phyloP scores from a whole-genome alignment of 1,284 basidiomycete genomes.

The Thecaphora thlaspeos region DNA sequence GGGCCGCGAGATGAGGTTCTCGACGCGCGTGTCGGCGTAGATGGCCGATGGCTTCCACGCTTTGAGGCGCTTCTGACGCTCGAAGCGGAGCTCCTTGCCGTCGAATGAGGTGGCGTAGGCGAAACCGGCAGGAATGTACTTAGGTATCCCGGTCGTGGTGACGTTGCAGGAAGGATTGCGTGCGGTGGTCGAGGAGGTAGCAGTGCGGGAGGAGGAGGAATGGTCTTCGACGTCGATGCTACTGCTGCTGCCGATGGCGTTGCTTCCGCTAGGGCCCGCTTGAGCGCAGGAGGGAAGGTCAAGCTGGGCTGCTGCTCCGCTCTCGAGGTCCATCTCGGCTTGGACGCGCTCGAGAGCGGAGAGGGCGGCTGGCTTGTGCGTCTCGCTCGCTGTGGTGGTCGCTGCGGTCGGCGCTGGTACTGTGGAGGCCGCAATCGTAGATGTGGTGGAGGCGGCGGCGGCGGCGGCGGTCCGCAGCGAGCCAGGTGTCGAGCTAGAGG shows the following conservation, averaged over 20 bases:
- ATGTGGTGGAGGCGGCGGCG: too few species aligned
- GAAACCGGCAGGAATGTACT: slow-evolving; percentile 51
- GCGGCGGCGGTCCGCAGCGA: too few species aligned
- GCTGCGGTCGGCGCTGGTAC: too few species aligned
- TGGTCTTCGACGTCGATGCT: slow-evolving; percentile 3
- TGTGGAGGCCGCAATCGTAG: too few species aligned
- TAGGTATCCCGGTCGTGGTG: slow-evolving; percentile 10
- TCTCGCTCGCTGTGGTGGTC: too few species aligned
- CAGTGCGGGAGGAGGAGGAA: slow-evolving; percentile 6
- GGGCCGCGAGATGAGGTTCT: slow-evolving; percentile 39
- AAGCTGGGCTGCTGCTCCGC: not conserved
- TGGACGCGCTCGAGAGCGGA: too few species aligned
- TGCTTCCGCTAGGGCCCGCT: slow-evolving; percentile 3
- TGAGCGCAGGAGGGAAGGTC: slow-evolving; percentile 9
- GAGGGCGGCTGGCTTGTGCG: too few species aligned
- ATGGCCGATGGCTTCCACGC: slow-evolving; percentile 41
- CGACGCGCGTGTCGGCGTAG: slow-evolving; percentile 28
- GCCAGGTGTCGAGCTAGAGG: too few species aligned
- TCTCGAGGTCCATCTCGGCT: too few species aligned
- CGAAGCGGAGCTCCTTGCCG: slow-evolving; percentile 36
- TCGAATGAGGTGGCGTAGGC: slow-evolving; percentile 32
- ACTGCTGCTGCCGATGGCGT: not conserved
- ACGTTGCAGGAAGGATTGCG: too few species aligned
- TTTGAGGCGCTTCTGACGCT: slow-evolving; percentile 38
- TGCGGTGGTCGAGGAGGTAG: too few species aligned